These are phyloP conservation scores for Fusarium nisikadoi DNA, from an alignment of 2,329 filamentous ascomycete species.

Conservation along the genomic window DNA sequence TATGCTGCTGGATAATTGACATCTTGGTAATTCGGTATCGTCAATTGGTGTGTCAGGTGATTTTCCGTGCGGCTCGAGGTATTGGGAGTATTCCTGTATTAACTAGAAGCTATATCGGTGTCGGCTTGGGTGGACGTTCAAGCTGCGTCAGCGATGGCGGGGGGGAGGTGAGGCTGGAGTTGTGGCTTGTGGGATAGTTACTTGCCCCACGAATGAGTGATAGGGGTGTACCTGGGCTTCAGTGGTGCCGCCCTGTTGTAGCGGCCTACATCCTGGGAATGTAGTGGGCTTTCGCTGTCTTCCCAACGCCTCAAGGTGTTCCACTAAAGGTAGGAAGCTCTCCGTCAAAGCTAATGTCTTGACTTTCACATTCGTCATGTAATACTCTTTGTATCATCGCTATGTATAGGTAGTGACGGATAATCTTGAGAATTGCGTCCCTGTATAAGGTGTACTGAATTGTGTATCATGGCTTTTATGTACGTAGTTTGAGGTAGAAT, in stretches of 20 bases:
- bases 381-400: not conserved
- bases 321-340: not conserved
- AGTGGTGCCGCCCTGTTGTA: not conserved
- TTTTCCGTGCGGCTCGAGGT: constrained; percentile 7
- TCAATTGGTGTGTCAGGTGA: not conserved
- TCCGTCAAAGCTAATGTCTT: not conserved
- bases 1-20: constrained; percentile 76
- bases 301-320: not conserved
- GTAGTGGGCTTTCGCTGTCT: not conserved
- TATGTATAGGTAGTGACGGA: not conserved
- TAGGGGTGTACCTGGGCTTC: not conserved
- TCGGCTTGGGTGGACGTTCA: constrained; percentile 27
- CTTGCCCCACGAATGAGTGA: not conserved
- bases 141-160: constrained; percentile 50
- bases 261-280: not conserved
- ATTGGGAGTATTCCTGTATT: not conserved
- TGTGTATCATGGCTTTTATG: not conserved
- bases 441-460: not conserved
- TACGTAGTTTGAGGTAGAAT: not conserved
- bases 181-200: constrained; percentile 25
- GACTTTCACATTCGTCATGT: not conserved
- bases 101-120: constrained; percentile 28
- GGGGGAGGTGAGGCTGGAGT: constrained; percentile 45
- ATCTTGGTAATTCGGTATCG: constrained; percentile 50
- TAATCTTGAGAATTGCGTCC: too few relatives aligned